Base-by-base conservation (phyloP, 139 green algal genomes). In the Coelastrella sp. region DNA sequence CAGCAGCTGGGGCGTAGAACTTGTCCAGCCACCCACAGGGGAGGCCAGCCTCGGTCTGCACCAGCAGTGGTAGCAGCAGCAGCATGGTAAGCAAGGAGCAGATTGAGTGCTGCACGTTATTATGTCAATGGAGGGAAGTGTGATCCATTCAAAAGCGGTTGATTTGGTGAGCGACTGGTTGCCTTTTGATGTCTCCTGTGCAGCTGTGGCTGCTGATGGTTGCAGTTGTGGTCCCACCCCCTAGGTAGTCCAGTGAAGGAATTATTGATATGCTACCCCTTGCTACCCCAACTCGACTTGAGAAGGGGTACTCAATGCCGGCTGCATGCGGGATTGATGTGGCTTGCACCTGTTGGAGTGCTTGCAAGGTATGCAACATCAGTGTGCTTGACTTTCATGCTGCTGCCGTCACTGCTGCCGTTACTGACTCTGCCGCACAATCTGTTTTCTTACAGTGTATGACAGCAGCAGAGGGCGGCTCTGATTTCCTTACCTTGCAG, bases 21-120 rank as follows among this genome's bases (percentile, higher is more conserved):
- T 76, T 90, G 73, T 90, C 85, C 61, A 88, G 68, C 84, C 84
- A 88, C n/a, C n/a, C 68, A 24, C 68, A 88, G 14, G 84, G 84
- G 49, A 88, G 73, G 57, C 84, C 57, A 57, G 73, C 11, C 24
- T 90, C 73, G 49, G 24, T 63, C 72, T 90, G 72, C 14, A 49
- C 19, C 20, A 24, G 17, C 49, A 57, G 10, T 61, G 35, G 19
- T 57, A 70, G 27, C 65, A 66, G 10, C 63, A 61, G 24, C 24
- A 76, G 24, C 35, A 49, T 6, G 19, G 80, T 27, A 49, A 84
- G 76, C 76, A 84, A 56, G 49, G 65, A 19, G n/a, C 9, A n/a
- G 49, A 84, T 22, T 24, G 27, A 63, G 15, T 65, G 76, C 76
- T 49, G 35, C 35, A 5, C 1, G 3, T 49, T 1, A 49, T 49